Percentiles rank a stretch among this genome's conserved stretches.
These are phyloP conservation scores for Apiosordaria backusii DNA, from an alignment of 495 filamentous ascomycete genomes.

Conservation along the genomic window DNA sequence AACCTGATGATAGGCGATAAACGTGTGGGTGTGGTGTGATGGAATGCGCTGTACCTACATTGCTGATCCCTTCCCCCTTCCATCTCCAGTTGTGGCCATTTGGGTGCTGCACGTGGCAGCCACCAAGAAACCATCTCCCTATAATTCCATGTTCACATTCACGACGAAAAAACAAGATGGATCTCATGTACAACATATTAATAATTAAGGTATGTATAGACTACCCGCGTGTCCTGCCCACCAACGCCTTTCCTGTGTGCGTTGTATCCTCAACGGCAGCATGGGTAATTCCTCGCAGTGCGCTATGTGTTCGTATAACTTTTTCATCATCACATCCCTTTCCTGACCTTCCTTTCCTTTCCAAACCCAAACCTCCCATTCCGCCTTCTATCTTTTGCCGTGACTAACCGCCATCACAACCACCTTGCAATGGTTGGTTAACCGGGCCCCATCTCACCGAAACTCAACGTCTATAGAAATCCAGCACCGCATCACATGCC, in stretches of 20 bases:
- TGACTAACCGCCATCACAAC: background rate
- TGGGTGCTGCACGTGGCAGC: background rate
- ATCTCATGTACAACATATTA: background rate
- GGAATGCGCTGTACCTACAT: background rate
- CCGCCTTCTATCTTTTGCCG: background rate
- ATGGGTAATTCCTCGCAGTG: background rate
- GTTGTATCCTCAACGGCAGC: background rate
- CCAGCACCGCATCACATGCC: conserved; percentile 3
- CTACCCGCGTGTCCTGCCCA: background rate
- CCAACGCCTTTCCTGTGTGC: background rate
- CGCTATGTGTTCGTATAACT: background rate
- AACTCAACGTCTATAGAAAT: background rate
- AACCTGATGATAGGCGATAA: background rate
- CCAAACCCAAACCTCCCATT: background rate
- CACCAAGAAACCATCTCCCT: background rate
- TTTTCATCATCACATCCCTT: conserved; percentile 19
- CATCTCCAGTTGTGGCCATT: no score
- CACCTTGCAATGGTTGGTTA: background rate
- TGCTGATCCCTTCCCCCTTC: background rate
- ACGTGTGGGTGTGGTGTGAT: background rate
- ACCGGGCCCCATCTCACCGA: background rate
- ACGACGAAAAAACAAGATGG: background rate
- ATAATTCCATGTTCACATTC: background rate
- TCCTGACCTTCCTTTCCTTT: conserved; percentile 4
- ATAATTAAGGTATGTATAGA: background rate